A percentile compares a stretch with the other conserved stretches of the same genome.
phyloP scores from a whole-genome alignment of 306 rosid genomes.

The Cajanus cajan region DNA sequence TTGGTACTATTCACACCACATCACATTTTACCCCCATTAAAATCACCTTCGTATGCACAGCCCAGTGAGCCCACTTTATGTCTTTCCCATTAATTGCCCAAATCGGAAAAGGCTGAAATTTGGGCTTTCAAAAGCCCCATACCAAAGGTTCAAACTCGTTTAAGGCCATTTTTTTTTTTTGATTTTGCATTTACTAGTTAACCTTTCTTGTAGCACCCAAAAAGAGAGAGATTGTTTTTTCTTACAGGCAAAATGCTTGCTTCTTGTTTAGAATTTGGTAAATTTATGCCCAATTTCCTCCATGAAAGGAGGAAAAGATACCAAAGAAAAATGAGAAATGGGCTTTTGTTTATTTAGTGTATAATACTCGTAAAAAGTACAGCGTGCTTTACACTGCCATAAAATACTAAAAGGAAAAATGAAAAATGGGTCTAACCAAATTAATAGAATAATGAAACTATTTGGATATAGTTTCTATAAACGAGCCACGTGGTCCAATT shows the following conservation, averaged over 20 bases:
- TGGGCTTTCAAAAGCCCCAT: background rate
- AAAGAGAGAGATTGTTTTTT: background rate
- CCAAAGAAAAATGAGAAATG: background rate
- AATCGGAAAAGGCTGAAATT: background rate
- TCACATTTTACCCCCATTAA: background rate
- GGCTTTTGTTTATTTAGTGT: background rate
- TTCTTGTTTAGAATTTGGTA: background rate
- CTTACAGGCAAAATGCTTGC: background rate
- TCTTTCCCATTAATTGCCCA: background rate
- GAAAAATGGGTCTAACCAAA: background rate
- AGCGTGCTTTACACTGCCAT: no score
- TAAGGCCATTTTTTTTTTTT: background rate
- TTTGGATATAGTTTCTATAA: background rate
- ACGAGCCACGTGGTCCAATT: no score
- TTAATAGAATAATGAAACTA: background rate
- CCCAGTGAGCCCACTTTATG: no score
- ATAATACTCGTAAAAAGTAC: background rate
- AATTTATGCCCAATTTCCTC: background rate
- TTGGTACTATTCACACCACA: background rate
- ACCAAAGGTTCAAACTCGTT: background rate
- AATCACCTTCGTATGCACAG: background rate
- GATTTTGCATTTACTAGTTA: background rate
- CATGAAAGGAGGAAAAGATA: background rate
- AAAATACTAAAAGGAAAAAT: background rate
- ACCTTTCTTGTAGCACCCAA: background rate